These are phyloP conservation scores for Alnus glutinosa DNA, from an alignment of 306 rosid genomes.

Conservation along the genomic window DNA sequence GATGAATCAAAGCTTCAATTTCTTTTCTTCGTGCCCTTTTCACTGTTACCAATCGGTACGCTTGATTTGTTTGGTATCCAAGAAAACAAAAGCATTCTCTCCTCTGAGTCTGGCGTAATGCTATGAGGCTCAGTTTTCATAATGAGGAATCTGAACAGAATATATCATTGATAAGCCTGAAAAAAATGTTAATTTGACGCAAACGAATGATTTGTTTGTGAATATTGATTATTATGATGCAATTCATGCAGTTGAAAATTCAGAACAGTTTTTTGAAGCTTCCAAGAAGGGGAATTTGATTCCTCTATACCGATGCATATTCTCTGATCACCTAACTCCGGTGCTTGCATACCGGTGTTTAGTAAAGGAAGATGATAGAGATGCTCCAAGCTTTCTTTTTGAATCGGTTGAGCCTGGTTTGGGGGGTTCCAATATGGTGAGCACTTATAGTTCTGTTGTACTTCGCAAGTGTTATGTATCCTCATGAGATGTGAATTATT, in stretches of 20 bases:
- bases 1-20: neutral
- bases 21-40: neutral
- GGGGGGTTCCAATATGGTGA: slow-evolving; percentile 63
- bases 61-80: neutral
- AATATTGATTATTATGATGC: slow-evolving; percentile 11
- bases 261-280: slow-evolving; percentile 66
- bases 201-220: neutral
- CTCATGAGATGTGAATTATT: neutral
- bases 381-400: slow-evolving; percentile 91
- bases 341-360: slow-evolving; percentile 95
- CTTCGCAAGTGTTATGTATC: neutral
- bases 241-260: slow-evolving; percentile 54
- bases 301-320: slow-evolving; percentile 70
- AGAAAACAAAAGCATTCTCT: neutral
- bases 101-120: neutral
- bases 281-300: slow-evolving; percentile 83
- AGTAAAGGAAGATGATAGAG: slow-evolving; percentile 94
- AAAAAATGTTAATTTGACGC: neutral
- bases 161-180: neutral
- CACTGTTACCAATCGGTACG: neutral
- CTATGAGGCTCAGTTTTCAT: neutral
- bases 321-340: slow-evolving; percentile 94
- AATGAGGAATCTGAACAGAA: neutral
- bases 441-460: slow-evolving; percentile 6
- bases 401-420: slow-evolving; percentile 90